Evolutionary conservation across 31 red algal genomes (phyloP), one percentile per base, ranked within the genome.

Genomic region (Odonthalia washingtoniensis): DNA sequence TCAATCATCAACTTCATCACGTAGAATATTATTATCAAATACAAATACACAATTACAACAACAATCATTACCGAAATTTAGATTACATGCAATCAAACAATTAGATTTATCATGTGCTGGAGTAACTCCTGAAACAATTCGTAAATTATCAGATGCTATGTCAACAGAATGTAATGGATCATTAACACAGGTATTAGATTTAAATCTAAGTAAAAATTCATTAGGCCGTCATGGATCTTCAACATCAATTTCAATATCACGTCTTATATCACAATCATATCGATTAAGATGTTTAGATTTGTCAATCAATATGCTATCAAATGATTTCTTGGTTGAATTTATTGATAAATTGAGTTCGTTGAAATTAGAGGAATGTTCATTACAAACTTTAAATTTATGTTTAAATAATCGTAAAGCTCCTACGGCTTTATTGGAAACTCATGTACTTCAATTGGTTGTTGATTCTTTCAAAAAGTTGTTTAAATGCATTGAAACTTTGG

Each of bases 331-430:
- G 57, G 27, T 30, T 3, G 49, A 68, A n/a, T 72, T 91, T 2
- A n/a, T 79, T 17, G 72, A 84, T 24, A 74, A 21, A 45, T 28
- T 91, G 0, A 36, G 38, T n/a, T 36, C 36, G 1, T 17, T 70
- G 41, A 24, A n/a, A 32, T 41, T 42, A 31, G 77, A 1, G 30
- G 38, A 61, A 28, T 61, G 42, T 36, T 35, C 57, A 3, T 61
- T 91, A 42, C 49, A 57, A 35, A 83, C 39, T 5, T 18, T 91
- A 30, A 70, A 83, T 18, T 63, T 91, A 28, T 40, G 65, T 76
- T 61, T 91, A 46, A 91, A 91, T 42, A 91, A 91, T 78, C 78
- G 88, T 35, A 49, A 72, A 1, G 38, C 37, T 46, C 88, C 88
- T 18, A 91, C 79, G 12, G 88, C 88, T 5, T 32, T 91, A 9